phyloP scores from a whole-genome alignment of 441 rosid species.

The Euphorbia neoarborescens region DNA sequence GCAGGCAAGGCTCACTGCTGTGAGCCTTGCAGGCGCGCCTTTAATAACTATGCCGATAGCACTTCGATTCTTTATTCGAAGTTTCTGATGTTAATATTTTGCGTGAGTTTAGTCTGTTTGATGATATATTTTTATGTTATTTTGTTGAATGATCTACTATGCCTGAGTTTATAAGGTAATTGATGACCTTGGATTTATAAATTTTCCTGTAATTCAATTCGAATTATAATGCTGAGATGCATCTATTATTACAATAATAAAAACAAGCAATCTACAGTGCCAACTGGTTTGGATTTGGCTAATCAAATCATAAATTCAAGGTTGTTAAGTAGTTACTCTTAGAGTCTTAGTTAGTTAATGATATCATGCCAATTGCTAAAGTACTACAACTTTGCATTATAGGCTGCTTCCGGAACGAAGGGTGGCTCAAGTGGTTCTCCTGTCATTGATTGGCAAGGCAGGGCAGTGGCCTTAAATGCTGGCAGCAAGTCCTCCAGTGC shows the following conservation, averaged over 20 bases:
- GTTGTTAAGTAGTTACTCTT: not conserved
- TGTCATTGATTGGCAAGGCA: conserved; percentile 94
- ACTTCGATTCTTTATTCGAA: not conserved
- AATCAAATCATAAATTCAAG: not conserved
- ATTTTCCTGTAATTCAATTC: not conserved
- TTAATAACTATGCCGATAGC: no score
- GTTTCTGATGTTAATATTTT: not conserved
- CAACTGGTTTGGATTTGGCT: not conserved
- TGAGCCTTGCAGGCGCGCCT: no score
- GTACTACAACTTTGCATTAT: conserved; percentile 7
- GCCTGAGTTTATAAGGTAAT: not conserved
- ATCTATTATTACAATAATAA: not conserved
- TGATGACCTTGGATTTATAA: not conserved
- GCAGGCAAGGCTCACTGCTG: no score
- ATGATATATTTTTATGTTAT: not conserved
- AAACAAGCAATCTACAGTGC: not conserved
- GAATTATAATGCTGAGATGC: not conserved
- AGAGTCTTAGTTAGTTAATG: not conserved
- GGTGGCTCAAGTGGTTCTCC: conserved; percentile 99
- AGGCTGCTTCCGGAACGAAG: conserved; percentile 99
- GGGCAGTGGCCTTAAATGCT: conserved; percentile 97
- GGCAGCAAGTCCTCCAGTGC: conserved; percentile 96
- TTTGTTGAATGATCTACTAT: not conserved
- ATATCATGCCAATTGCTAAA: not conserved
- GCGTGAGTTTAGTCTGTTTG: not conserved